phyloP scores from a whole-genome alignment of 495 filamentous ascomycete species.

The Penicillium macrosclerotiorum region DNA sequence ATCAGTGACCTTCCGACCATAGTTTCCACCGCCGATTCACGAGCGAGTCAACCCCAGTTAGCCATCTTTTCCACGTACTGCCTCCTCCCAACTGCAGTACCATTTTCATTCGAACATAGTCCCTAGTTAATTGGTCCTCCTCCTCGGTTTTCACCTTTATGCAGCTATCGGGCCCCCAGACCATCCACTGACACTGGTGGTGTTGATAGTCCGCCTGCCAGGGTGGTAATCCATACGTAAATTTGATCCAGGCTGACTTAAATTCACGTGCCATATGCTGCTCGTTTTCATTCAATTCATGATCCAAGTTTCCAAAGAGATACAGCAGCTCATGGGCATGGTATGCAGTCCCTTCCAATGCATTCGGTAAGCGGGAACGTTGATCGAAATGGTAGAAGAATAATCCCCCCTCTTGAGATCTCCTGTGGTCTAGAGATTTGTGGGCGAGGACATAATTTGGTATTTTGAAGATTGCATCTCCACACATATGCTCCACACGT shows the following conservation, averaged over 20 bases:
- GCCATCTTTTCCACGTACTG: constrained; percentile 20
- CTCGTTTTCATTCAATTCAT: constrained; percentile 21
- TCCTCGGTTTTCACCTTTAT: constrained; percentile 18
- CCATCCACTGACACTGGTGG: constrained; percentile 28
- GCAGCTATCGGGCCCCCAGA: constrained; percentile 23
- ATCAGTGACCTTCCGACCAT: too few species aligned
- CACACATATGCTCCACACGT: constrained; percentile 31
- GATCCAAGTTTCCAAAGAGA: constrained; percentile 27
- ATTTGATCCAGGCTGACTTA: constrained; percentile 28
- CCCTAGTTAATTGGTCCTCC: constrained; percentile 20
- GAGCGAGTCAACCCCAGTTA: constrained; percentile 24
- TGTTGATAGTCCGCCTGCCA: constrained; percentile 9
- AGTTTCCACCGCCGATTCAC: constrained; percentile 24
- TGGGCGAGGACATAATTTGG: constrained; percentile 21
- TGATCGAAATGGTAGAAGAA: constrained; percentile 32
- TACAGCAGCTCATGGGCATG: constrained; percentile 34
- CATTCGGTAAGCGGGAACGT: constrained; percentile 26
- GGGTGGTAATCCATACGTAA: constrained; percentile 20
- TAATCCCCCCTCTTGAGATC: background rate
- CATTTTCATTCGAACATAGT: constrained; percentile 23
- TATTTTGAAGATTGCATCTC: constrained; percentile 31
- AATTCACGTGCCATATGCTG: constrained; percentile 21
- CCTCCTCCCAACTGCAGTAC: constrained; percentile 21
- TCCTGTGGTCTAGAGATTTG: background rate
- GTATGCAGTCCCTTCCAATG: constrained; percentile 29